These are phyloP conservation scores for Fraxinus excelsior DNA, from an alignment of 257 asterid species.

Conservation along the genomic window DNA sequence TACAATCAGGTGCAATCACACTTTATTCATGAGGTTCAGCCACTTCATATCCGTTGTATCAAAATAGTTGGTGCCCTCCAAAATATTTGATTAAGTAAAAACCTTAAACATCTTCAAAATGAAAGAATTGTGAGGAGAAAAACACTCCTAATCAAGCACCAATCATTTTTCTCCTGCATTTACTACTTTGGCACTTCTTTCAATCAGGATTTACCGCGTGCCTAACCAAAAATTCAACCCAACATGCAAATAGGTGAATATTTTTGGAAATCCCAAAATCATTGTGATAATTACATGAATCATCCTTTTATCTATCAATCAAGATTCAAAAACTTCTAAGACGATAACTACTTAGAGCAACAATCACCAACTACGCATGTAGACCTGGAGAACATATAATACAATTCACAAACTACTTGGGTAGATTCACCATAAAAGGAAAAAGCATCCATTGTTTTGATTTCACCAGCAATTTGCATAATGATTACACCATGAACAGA, in stretches of 20 bases:
- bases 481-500: conserved; percentile 9
- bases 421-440: background rate
- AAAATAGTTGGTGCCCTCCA: background rate
- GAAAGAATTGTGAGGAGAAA: background rate
- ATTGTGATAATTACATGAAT: background rate
- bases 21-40: background rate
- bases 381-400: background rate
- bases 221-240: background rate
- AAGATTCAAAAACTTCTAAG: background rate
- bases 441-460: background rate
- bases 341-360: background rate
- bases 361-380: background rate
- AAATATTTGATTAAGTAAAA: background rate
- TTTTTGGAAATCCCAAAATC: background rate
- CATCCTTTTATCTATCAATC: background rate
- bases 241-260: background rate
- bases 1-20: background rate
- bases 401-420: background rate
- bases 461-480: background rate
- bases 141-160: background rate
- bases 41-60: background rate
- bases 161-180: background rate
- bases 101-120: background rate
- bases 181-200: background rate
- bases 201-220: background rate